A percentile compares a stretch with the other conserved stretches of the same genome.
phyloP scores from a whole-genome alignment of 2,329 filamentous ascomycete species.

The Fonsecaea erecta region DNA sequence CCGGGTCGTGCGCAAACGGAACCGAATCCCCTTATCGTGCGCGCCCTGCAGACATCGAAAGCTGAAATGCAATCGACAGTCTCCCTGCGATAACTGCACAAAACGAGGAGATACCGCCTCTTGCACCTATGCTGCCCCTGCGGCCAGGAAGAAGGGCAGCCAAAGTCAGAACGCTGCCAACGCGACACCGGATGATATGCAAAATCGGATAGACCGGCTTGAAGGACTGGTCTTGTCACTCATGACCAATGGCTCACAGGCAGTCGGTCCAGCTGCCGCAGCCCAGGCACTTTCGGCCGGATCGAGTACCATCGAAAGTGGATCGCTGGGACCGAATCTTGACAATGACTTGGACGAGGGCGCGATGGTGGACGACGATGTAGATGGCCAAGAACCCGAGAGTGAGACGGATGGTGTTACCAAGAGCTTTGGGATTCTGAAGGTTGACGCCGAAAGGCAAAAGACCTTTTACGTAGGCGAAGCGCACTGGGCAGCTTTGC shows the following conservation, averaged over 20 bases:
- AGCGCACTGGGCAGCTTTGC: conserved; percentile 79
- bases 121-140: conserved; percentile 80
- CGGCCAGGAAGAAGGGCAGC: conserved; percentile 70
- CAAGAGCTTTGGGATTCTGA: conserved; percentile 78
- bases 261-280: conserved; percentile 63
- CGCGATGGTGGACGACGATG: conserved; percentile 56
- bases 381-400: conserved; percentile 63
- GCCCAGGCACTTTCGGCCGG: conserved; percentile 49
- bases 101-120: conserved; percentile 80
- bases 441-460: conserved; percentile 74
- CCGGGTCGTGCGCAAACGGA: conserved; percentile 86
- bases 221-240: conserved; percentile 89
- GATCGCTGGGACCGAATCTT: conserved; percentile 45
- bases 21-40: conserved; percentile 88
- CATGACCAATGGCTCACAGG: conserved; percentile 83
- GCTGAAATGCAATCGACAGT: conserved; percentile 89
- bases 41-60: conserved; percentile 90
- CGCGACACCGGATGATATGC: conserved; percentile 88
- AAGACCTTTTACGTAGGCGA: conserved; percentile 82
- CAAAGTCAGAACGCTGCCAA: conserved; percentile 56
- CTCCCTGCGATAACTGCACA: conserved; percentile 92
- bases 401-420: conserved; percentile 73
- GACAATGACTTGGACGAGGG: conserved; percentile 42
- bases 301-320: conserved; percentile 50
- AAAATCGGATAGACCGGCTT: conserved; percentile 93